These are phyloP conservation scores for Pleomassaria siparia DNA, from an alignment of 2,329 filamentous ascomycete species.

Conservation along the genomic window DNA sequence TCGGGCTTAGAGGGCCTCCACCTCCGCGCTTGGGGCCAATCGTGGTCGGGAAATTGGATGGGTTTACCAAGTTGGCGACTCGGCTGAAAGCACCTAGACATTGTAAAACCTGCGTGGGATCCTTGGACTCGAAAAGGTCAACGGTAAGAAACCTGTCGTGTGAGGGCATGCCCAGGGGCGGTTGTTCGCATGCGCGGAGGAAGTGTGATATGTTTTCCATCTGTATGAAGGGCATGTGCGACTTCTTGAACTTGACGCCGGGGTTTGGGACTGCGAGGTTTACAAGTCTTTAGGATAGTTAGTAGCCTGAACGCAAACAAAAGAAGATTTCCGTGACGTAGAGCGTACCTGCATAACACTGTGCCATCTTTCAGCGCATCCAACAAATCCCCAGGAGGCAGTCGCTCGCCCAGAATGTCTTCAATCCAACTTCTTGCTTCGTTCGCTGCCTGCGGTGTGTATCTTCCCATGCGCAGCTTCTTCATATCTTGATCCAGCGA, in stretches of 20 bases:
- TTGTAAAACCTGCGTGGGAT: slow-evolving; percentile 93
- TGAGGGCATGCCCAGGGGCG: slow-evolving; percentile 82
- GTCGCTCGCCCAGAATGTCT: slow-evolving; percentile 69
- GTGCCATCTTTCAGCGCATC: slow-evolving; percentile 88
- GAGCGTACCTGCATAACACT: slow-evolving; percentile 80
- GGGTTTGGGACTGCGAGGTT: slow-evolving; percentile 77
- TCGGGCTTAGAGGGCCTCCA: slow-evolving; percentile 42
- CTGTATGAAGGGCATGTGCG: slow-evolving; percentile 95
- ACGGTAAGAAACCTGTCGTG: slow-evolving; percentile 98
- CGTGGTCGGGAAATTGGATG: slow-evolving; percentile 69
- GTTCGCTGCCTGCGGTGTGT: slow-evolving; percentile 85
- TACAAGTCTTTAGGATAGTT: slow-evolving; percentile 62
- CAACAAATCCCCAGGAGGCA: slow-evolving; percentile 75
- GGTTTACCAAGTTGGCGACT: slow-evolving; percentile 73
- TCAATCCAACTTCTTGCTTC: slow-evolving; percentile 89
- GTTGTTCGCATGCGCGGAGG: slow-evolving; percentile 79
- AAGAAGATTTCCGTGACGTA: not conserved
- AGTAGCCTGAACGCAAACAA: slow-evolving; percentile 5
- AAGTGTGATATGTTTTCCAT: slow-evolving; percentile 99
- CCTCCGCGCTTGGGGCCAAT: slow-evolving; percentile 73
- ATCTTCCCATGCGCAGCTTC: slow-evolving; percentile 87
- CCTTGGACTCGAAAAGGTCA: slow-evolving; percentile 92
- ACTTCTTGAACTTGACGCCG: slow-evolving; percentile 86
- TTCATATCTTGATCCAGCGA: slow-evolving; percentile 95
- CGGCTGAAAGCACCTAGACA: slow-evolving; percentile 91